Base-by-base conservation (phyloP, 306 rosid species). In the Malus orientalis region DNA sequence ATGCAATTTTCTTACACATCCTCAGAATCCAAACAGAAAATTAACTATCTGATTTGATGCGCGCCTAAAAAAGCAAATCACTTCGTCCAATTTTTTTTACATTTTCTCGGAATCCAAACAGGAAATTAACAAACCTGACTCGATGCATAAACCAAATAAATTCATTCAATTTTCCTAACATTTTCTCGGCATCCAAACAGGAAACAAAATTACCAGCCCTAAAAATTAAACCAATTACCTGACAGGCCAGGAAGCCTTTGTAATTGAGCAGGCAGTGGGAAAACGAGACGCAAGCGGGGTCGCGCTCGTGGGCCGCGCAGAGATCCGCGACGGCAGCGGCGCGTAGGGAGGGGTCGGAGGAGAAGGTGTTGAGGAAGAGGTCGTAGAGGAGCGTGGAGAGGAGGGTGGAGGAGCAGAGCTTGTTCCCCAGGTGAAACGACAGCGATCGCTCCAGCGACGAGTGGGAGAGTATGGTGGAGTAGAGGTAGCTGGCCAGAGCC, bases 191-290 rank as follows among this genome's bases (percentile, higher is more conserved):
- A 66, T 4, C 16, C 47, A 66, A 63, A 66, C 70, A 38, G 10
- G 45, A 64, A 32, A 64, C 33, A 0, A 64, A 64, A 13, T 23
- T 61, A 25, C 0, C 55, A 13, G 19, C 19, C 68, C 69, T 3
- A 30, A 32, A 64, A 3, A 18, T 32, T 38, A 32, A 42, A 67
- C 11, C 9, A 19, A 22, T 23, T 23, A 89, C 98, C 97, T 95
- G 98, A 53, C 96, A 87, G 18, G 98, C 96, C 32, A 95, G 84
- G 81, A 90, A 95, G 14, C 98, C 98, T 74, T 95, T 92, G 88
- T 90, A 95, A 61, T 95, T 95, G 74, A 95, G 98, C 55, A 95
- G 89, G 79, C 98, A 95, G 83, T 95, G 97, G 1, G 98, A 90
- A 79, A 57, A 94, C 4, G 98, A 94, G 16, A 86, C 87, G 79